Conservation (phyloP, 2,329 filamentous ascomycete species). For the Fusarium solani-melongenae region DNA sequence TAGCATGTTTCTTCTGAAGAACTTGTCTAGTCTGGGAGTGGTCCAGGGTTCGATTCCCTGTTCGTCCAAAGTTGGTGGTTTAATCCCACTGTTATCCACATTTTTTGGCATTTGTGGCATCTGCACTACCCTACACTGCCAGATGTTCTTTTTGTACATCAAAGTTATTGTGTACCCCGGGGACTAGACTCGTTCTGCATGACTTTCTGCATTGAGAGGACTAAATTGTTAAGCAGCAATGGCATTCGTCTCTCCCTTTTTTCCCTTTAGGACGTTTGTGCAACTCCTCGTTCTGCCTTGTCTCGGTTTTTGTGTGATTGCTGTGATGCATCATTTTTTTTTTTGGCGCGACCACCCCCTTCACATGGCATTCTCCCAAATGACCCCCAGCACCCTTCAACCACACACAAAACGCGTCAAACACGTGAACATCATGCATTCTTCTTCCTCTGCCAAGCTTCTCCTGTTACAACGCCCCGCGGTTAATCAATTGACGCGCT, state of each 20-base stretch:
- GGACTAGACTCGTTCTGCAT: neutral
- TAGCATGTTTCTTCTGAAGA: constrained; percentile 11
- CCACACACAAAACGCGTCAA: neutral
- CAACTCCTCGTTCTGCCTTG: neutral
- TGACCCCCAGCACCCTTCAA: neutral
- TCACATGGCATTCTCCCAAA: neutral
- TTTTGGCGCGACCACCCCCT: neutral
- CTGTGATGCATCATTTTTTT: neutral
- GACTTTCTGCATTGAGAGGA: neutral
- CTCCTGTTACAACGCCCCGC: neutral
- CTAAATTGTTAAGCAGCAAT: neutral
- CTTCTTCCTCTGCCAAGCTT: neutral
- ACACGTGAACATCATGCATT: neutral
- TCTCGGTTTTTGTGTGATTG: neutral
- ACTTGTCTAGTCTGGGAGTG: constrained; percentile 19
- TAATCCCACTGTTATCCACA: constrained; percentile 18
- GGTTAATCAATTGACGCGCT: neutral
- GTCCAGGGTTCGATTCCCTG: constrained; percentile 39
- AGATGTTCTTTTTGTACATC: neutral
- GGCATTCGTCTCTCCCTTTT: neutral
- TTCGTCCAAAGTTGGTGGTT: constrained; percentile 31
- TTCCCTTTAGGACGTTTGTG: neutral
- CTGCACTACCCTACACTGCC: neutral
- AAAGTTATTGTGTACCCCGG: neutral
- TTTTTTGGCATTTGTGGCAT: neutral